phyloP scores from a whole-genome alignment of 2,329 filamentous ascomycete species.

The Aspergillus tamarii region DNA sequence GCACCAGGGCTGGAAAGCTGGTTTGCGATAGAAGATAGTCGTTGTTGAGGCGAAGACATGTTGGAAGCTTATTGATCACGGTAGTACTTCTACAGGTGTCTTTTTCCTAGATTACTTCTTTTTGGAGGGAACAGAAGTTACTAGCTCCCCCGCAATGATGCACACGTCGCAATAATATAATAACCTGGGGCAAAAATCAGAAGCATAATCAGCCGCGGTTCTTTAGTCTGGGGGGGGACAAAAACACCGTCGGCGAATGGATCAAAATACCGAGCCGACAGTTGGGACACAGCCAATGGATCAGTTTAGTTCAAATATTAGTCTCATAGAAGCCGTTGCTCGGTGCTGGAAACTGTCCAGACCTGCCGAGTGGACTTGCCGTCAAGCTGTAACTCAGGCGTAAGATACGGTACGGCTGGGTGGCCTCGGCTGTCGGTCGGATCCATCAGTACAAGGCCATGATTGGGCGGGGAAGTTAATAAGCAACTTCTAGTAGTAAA shows the following conservation, averaged over 20 bases:
- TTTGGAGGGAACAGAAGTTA: conserved; percentile 5
- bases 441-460: neutral
- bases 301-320: neutral
- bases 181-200: neutral
- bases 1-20: conserved; percentile 39
- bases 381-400: conserved; percentile 15
- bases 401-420: conserved; percentile 32
- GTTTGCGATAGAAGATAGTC: conserved; percentile 45
- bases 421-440: conserved; percentile 28
- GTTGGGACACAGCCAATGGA: neutral
- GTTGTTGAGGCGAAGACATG: conserved; percentile 45
- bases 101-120: neutral
- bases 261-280: conserved; percentile 16
- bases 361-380: conserved; percentile 31
- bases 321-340: neutral
- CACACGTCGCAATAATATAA: conserved; percentile 7
- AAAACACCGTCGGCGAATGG: conserved; percentile 1
- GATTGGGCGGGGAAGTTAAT: neutral
- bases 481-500: neutral
- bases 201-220: conserved; percentile 15
- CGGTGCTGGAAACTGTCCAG: neutral
- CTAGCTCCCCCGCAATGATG: neutral
- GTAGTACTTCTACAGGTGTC: neutral
- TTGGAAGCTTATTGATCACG: conserved; percentile 8
- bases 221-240: neutral